A percentile compares a stretch with the other conserved stretches of the same genome.
Evolutionary conservation across 108 stramenopile genomes (phyloP).

Genomic region (Pseudonitzschia pungens): DNA sequence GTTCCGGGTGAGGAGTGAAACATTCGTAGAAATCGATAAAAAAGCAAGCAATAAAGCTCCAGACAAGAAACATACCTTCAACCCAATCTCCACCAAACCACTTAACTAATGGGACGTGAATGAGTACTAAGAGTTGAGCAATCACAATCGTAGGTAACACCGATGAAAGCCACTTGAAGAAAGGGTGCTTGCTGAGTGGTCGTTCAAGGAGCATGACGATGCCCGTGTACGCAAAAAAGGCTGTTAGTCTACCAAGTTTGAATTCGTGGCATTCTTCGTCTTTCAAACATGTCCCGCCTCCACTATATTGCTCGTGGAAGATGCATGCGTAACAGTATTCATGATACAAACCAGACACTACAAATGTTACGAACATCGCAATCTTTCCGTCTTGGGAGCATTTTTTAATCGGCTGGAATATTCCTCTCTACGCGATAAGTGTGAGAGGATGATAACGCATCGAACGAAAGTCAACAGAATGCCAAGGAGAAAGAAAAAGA

Average conservation of each 20-base stretch:
- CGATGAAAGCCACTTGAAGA: conserved; percentile 34
- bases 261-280: conserved; percentile 26
- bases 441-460: not conserved
- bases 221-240: conserved; percentile 49
- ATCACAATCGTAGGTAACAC: conserved; percentile 37
- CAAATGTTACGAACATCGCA: conserved; percentile 44
- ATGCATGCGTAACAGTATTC: conserved; percentile 44
- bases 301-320: conserved; percentile 33
- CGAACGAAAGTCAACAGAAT: not conserved
- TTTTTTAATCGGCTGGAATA: conserved; percentile 42
- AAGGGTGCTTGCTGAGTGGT: conserved; percentile 23
- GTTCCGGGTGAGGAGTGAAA: not conserved
- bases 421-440: conserved; percentile 26
- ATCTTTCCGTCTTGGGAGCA: conserved; percentile 13
- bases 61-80: conserved; percentile 20
- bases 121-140: conserved; percentile 39
- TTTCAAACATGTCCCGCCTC: conserved; percentile 2
- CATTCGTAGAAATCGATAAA: not conserved
- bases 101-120: conserved; percentile 52
- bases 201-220: conserved; percentile 48
- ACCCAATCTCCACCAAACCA: conserved; percentile 59
- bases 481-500: not conserved
- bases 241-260: conserved; percentile 32
- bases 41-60: not conserved
- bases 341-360: conserved; percentile 53